Evolutionary conservation across 2,329 filamentous ascomycete genomes (phyloP).

Genomic region (Pseudogymnoascus sp.): DNA sequence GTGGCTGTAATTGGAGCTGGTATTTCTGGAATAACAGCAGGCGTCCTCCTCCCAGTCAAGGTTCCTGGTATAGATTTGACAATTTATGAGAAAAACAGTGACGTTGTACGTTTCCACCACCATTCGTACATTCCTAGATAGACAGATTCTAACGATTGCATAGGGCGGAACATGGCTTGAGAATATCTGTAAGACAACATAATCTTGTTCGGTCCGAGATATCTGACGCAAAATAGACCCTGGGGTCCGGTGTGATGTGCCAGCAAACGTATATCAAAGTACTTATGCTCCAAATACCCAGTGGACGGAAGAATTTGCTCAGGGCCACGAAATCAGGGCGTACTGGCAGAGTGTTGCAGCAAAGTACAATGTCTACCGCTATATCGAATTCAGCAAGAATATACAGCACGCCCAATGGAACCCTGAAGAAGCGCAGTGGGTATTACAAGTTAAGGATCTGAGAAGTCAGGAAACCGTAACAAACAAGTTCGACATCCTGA

Average conservation of each 20-base stretch:
- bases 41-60: constrained; percentile 59
- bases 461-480: constrained; percentile 32
- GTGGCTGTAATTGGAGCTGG: constrained; percentile 61
- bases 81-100: constrained; percentile 61
- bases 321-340: constrained; percentile 57
- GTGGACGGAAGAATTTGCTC: constrained; percentile 63
- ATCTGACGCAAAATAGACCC: constrained; percentile 49
- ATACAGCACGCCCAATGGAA: constrained; percentile 53
- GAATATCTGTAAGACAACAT: constrained; percentile 32
- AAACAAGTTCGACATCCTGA: constrained; percentile 51
- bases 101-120: constrained; percentile 46
- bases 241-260: constrained; percentile 52
- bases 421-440: constrained; percentile 46
- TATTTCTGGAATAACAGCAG: constrained; percentile 55
- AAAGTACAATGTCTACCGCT: constrained; percentile 58
- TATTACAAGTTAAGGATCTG: constrained; percentile 32
- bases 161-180: constrained; percentile 49
- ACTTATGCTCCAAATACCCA: constrained; percentile 61
- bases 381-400: constrained; percentile 47
- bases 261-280: constrained; percentile 63
- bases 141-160: constrained; percentile 11
- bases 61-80: constrained; percentile 59
- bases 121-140: constrained; percentile 40
- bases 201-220: constrained; percentile 29
- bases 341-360: constrained; percentile 58